A percentile compares a stretch with the other conserved stretches of the same genome.
phyloP scores from a whole-genome alignment of 108 stramenopile genomes.

The Mediolabrus comicus region DNA sequence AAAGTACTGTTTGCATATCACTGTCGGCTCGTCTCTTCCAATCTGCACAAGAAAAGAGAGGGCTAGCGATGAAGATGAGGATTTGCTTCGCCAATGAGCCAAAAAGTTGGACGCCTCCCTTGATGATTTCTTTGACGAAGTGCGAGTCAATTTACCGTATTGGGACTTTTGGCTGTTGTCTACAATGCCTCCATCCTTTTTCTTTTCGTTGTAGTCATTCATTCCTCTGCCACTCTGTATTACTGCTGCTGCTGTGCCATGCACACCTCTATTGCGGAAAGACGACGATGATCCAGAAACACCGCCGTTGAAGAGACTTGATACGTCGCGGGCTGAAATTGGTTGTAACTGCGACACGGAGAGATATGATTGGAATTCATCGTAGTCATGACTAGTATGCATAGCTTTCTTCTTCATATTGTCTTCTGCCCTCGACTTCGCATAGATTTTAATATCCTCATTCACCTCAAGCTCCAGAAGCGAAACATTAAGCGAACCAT shows the following conservation, averaged over 20 bases:
- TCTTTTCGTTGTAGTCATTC: constrained; percentile 7
- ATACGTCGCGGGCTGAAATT: constrained; percentile 25
- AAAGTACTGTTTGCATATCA: constrained; percentile 28
- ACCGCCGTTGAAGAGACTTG: constrained; percentile 27
- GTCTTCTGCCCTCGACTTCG: constrained; percentile 29
- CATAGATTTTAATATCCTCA: constrained; percentile 26
- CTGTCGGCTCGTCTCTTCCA: constrained; percentile 4
- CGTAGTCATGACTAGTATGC: constrained; percentile 34
- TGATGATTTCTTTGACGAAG: constrained; percentile 17
- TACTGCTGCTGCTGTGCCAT: not conserved
- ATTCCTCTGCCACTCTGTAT: constrained; percentile 10
- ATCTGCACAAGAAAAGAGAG: constrained; percentile 19
- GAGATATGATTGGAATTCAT: constrained; percentile 43
- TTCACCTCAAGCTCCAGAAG: constrained; percentile 35
- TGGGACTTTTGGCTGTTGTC: not conserved
- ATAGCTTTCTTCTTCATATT: constrained; percentile 45
- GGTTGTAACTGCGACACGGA: constrained; percentile 43
- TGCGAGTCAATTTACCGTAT: not conserved
- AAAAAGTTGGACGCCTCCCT: constrained; percentile 26
- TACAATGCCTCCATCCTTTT: constrained; percentile 6
- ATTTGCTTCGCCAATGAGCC: constrained; percentile 19
- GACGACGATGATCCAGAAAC: constrained; percentile 4
- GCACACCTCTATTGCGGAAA: not conserved
- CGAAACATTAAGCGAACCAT: constrained; percentile 27
- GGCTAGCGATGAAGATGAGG: constrained; percentile 11